These are phyloP conservation scores for Darksidea phi DNA, from an alignment of 495 filamentous ascomycete species.

Conservation along the genomic window DNA sequence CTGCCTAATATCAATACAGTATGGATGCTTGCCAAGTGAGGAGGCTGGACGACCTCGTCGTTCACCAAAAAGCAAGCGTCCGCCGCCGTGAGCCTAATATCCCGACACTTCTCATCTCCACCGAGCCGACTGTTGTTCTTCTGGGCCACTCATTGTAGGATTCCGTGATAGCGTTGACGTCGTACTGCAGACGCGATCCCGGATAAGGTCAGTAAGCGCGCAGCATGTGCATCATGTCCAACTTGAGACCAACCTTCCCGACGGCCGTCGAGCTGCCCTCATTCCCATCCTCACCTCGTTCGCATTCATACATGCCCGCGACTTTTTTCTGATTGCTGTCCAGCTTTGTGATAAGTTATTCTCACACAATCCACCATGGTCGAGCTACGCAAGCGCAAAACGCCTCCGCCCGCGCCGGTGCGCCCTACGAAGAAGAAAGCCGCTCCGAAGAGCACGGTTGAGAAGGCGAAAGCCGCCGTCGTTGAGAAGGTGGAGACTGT, in stretches of 20 bases:
- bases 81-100: slow-evolving; percentile 5
- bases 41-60: slow-evolving; percentile 23
- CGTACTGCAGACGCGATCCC: slow-evolving; percentile 16
- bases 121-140: neutral
- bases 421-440: slow-evolving; percentile 41
- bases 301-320: slow-evolving; percentile 11
- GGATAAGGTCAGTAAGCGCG: slow-evolving; percentile 30
- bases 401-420: slow-evolving; percentile 40
- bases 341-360: slow-evolving; percentile 24
- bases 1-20: slow-evolving; percentile 28
- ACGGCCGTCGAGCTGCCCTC: slow-evolving; percentile 1
- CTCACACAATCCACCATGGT: slow-evolving; percentile 35
- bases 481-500: slow-evolving; percentile 26
- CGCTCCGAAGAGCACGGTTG: slow-evolving; percentile 30
- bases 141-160: slow-evolving; percentile 11
- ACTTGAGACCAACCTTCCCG: slow-evolving; percentile 23
- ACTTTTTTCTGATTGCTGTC: slow-evolving; percentile 5
- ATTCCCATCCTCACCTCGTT: slow-evolving; percentile 4
- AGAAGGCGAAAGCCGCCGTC: slow-evolving; percentile 30
- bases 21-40: slow-evolving; percentile 23
- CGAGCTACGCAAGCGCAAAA: slow-evolving; percentile 46
- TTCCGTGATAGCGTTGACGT: slow-evolving; percentile 11
- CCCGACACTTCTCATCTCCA: neutral
- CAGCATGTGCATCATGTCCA: slow-evolving; percentile 24
- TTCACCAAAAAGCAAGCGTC: neutral